A percentile compares a stretch with the other conserved stretches of the same genome.
phyloP scores from a whole-genome alignment of 2,329 filamentous ascomycete species.

The Tolypocladium amazonense region DNA sequence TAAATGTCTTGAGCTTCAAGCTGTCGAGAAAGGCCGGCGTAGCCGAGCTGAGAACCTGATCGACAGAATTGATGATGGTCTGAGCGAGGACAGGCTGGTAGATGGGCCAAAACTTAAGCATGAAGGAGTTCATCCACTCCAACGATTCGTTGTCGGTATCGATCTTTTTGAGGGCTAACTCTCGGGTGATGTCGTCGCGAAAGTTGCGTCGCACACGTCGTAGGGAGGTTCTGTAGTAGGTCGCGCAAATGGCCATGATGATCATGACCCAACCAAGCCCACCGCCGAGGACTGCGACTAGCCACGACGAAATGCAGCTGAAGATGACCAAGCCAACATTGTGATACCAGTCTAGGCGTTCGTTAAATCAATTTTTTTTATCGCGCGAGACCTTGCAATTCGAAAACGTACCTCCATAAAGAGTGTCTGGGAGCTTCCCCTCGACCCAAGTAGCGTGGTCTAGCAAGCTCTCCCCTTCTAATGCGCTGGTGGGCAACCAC shows the following conservation, averaged over 20 bases:
- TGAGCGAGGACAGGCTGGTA: conserved; percentile 90
- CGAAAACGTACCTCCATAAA: conserved; percentile 63
- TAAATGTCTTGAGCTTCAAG: conserved; percentile 85
- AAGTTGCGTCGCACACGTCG: conserved; percentile 92
- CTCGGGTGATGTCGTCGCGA: conserved; percentile 83
- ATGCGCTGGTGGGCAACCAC: conserved; percentile 46
- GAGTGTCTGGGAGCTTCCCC: conserved; percentile 71
- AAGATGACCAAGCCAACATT: conserved; percentile 93
- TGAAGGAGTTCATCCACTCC: conserved; percentile 98
- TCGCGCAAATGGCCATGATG: conserved; percentile 83
- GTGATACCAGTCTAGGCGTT: conserved; percentile 82
- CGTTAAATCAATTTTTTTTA: conserved; percentile 1
- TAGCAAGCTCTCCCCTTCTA: conserved; percentile 57
- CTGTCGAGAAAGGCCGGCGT: conserved; percentile 91
- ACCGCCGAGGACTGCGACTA: conserved; percentile 79
- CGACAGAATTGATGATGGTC: conserved; percentile 86
- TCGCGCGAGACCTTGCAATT: too few species aligned
- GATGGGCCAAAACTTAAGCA: conserved; percentile 99
- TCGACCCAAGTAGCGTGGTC: conserved; percentile 88
- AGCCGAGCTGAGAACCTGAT: conserved; percentile 87
- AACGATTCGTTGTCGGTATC: conserved; percentile 87
- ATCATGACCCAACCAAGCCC: conserved; percentile 89
- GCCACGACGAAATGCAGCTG: conserved; percentile 82
- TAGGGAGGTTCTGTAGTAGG: conserved; percentile 93
- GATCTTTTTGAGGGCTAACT: conserved; percentile 75